phyloP scores from a whole-genome alignment of 129 eudicot species.

The Artemisia tridentata region DNA sequence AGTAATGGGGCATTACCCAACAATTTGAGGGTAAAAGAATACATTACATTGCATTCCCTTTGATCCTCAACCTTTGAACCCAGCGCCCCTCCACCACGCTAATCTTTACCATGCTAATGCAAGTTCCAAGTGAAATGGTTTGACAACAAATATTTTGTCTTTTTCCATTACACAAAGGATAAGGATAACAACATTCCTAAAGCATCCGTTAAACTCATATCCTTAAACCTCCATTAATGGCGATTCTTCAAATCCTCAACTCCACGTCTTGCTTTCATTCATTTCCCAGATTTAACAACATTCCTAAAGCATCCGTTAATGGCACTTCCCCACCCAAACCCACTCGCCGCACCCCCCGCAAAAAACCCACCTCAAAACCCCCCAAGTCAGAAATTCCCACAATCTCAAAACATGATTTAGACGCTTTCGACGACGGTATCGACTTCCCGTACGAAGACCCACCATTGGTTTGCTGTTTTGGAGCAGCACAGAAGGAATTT shows the following conservation, averaged over 20 bases:
- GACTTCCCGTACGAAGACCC: conserved; percentile 61
- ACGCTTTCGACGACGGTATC: conserved; percentile 49
- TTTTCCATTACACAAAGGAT: background rate
- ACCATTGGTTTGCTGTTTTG: conserved; percentile 82
- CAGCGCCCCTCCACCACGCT: no score
- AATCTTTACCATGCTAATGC: no score
- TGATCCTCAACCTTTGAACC: no score
- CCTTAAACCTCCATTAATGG: conserved; percentile 41
- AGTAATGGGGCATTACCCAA: no score
- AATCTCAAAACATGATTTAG: conserved; percentile 27
- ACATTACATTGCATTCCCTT: no score
- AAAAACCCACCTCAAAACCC: conserved; percentile 38
- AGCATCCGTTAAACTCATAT: no score
- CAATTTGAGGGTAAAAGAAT: no score
- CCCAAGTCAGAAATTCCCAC: conserved; percentile 11
- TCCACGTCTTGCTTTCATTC: conserved; percentile 21
- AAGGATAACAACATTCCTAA: conserved; percentile 31
- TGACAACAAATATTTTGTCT: background rate
- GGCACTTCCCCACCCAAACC: conserved; percentile 38
- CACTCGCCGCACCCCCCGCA: conserved; percentile 63
- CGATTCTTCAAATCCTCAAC: conserved; percentile 41
- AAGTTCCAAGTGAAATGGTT: no score
- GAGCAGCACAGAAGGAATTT: conserved; percentile 85
- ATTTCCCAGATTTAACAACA: conserved; percentile 18
- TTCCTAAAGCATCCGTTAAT: conserved; percentile 35